Conservation (phyloP, 805 yeast species). For the Huiozyma sinensis region DNA sequence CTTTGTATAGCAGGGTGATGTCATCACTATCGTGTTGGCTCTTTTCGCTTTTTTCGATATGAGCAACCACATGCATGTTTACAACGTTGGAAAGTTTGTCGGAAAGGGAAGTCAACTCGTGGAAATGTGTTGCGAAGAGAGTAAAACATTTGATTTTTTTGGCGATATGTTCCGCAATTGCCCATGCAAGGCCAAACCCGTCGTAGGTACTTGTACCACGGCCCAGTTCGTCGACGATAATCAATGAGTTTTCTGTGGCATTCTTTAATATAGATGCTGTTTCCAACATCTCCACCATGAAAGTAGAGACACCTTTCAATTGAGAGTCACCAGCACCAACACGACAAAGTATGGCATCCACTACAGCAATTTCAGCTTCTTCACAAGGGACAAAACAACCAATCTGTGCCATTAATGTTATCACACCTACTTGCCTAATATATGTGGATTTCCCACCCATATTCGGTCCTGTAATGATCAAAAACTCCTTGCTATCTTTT, state of each 20-base stretch:
- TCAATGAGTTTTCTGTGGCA: slow-evolving; percentile 74
- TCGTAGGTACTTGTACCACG: slow-evolving; percentile 76
- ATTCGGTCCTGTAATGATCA: slow-evolving; percentile 89
- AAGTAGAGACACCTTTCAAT: slow-evolving; percentile 91
- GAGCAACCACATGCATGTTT: slow-evolving; percentile 90
- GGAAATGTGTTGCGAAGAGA: slow-evolving; percentile 94
- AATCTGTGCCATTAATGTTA: slow-evolving; percentile 76
- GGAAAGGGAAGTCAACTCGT: slow-evolving; percentile 78
- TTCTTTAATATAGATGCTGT: slow-evolving; percentile 85
- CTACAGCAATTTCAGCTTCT: slow-evolving; percentile 68
- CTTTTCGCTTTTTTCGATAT: slow-evolving; percentile 43
- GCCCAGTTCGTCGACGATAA: slow-evolving; percentile 91
- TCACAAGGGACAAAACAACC: slow-evolving; percentile 83
- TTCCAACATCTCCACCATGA: slow-evolving; percentile 97
- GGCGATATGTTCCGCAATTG: slow-evolving; percentile 80
- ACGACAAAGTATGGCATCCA: slow-evolving; percentile 87
- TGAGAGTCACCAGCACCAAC: slow-evolving; percentile 99
- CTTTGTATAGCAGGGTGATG: slow-evolving; percentile 81
- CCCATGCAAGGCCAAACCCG: slow-evolving; percentile 97
- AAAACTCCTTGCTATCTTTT: slow-evolving; percentile 51
- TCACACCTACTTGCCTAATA: slow-evolving; percentile 80
- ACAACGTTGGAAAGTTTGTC: slow-evolving; percentile 52
- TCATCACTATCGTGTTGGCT: slow-evolving; percentile 37
- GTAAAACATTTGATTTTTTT: slow-evolving; percentile 64
- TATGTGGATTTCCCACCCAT: slow-evolving; percentile 97